Evolutionary conservation across 306 rosid species (phyloP).

Genomic region (Prunus dulcis): DNA sequence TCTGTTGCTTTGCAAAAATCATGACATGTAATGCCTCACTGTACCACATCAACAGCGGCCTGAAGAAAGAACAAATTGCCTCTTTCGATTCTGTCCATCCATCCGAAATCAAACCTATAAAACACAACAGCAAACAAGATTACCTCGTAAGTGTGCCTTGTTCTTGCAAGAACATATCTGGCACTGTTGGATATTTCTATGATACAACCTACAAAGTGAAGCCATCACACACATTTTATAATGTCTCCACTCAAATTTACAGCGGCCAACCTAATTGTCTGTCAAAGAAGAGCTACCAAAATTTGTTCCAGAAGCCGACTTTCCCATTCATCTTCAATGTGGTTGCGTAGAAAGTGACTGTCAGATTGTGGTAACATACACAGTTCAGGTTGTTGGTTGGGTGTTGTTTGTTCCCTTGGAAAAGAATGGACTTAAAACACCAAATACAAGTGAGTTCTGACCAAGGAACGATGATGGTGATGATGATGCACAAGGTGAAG

Average conservation of each 20-base stretch:
- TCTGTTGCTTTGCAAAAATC: conserved; percentile 40
- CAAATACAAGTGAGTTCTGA: conserved; percentile 30
- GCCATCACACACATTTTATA: conserved; percentile 24
- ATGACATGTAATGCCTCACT: conserved; percentile 55
- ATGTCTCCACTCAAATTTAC: conserved; percentile 28
- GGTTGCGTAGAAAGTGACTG: conserved; percentile 58
- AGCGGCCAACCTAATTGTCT: conserved; percentile 57
- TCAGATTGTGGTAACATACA: conserved; percentile 62
- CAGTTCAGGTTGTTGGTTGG: conserved; percentile 55
- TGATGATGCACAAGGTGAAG: conserved; percentile 4
- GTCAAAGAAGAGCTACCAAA: neutral
- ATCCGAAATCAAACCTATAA: conserved; percentile 41
- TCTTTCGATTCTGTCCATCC: conserved; percentile 34
- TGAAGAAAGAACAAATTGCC: conserved; percentile 34
- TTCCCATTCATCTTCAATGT: conserved; percentile 57
- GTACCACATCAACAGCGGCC: conserved; percentile 36
- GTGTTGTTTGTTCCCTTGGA: conserved; percentile 64
- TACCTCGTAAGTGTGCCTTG: conserved; percentile 65
- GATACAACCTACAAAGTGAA: conserved; percentile 42
- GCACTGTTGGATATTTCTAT: conserved; percentile 50
- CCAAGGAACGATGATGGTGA: neutral
- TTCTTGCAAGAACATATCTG: conserved; percentile 40
- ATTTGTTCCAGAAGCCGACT: neutral
- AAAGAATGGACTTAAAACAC: conserved; percentile 39
- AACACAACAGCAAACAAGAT: conserved; percentile 25